These are phyloP conservation scores for Penicillium sp. DNA, from an alignment of 2,329 filamentous ascomycete genomes.

Conservation along the genomic window DNA sequence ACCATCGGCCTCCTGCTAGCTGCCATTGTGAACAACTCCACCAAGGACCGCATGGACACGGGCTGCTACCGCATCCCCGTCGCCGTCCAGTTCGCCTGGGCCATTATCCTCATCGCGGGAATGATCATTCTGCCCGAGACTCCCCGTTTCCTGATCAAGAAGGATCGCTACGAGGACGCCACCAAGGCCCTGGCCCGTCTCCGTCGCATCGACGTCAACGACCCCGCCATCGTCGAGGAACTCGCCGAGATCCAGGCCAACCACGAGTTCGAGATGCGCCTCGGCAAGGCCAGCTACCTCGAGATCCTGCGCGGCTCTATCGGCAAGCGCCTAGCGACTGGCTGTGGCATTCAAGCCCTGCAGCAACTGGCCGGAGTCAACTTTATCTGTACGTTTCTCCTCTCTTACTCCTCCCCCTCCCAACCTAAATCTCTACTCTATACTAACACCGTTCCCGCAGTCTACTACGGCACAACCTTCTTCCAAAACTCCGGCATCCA, in stretches of 20 bases:
- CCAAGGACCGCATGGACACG: slow-evolving; percentile 62
- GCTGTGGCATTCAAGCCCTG: slow-evolving; percentile 42
- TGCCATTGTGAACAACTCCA: slow-evolving; percentile 71
- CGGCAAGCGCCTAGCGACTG: slow-evolving; percentile 43
- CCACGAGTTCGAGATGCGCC: slow-evolving; percentile 73
- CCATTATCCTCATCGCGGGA: slow-evolving; percentile 70
- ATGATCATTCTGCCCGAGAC: slow-evolving; percentile 79
- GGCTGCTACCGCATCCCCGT: slow-evolving; percentile 78
- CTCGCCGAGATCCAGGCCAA: slow-evolving; percentile 84
- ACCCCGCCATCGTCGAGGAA: slow-evolving; percentile 74
- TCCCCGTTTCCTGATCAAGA: slow-evolving; percentile 80
- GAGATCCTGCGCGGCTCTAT: slow-evolving; percentile 40
- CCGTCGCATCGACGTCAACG: slow-evolving; percentile 66
- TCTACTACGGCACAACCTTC: slow-evolving; percentile 46
- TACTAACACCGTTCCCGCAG: slow-evolving; percentile 20
- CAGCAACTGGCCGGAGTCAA: slow-evolving; percentile 48
- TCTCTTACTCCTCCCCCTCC: too few relatives aligned
- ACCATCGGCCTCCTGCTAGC: slow-evolving; percentile 75
- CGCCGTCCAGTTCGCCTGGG: slow-evolving; percentile 77
- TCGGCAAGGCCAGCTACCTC: slow-evolving; percentile 41
- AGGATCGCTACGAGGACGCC: slow-evolving; percentile 66
- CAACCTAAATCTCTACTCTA: too few relatives aligned
- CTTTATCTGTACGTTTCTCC: slow-evolving; percentile 40
- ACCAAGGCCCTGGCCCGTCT: slow-evolving; percentile 64
- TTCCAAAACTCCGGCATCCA: slow-evolving; percentile 44